Evolutionary conservation across 78 protist species (phyloP), one percentile per base, ranked within the genome.

Genomic region (Dictyostelium firmibasis): DNA sequence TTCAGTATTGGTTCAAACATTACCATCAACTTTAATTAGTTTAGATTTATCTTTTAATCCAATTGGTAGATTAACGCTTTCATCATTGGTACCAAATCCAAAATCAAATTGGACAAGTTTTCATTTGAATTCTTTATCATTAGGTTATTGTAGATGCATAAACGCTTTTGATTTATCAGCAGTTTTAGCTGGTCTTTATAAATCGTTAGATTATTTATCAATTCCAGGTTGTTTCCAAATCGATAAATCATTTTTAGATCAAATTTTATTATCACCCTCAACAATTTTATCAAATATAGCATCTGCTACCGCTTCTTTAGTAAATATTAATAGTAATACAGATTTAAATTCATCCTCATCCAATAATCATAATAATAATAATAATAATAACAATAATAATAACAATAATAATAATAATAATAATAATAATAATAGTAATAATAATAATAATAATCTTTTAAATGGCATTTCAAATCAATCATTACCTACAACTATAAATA

Each of bases 11-110:
- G 84, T 86, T 50, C 84, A 86, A 76, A 57, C 92, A 76, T 33
- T 86, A 25, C 92, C 92, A 31, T 36, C 83, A 33, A 47, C 83
- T 3, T 20, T 64, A 38, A 67, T n/a, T 2, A 75, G 84, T 57
- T 29, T 86, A 20, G 92, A 86, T 53, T 36, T 86, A 27, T 86
- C 92, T 7, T 86, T 76, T 79, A 86, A 86, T 14, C 92, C 92
- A 31, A 76, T 86, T 20, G 83, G 84, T n/a, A 33, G 35, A 33
- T 47, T 47, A n/a, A 76, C 92, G 50, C 14, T 86, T 14, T 18
- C 14, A n/a, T 10, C 83, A 75, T 41, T 86, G 20, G 74, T 50
- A 23, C 84, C 84, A 53, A 20, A 53, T 6, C 18, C 91, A 38
- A 53, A 78, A 16, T 50, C 77, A 7, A 86, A 86, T 47, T 31